Evolutionary conservation across 1,139 yeast species (phyloP), one percentile per base, ranked within the genome.

Genomic region (Zygosaccharomyces sapae): DNA sequence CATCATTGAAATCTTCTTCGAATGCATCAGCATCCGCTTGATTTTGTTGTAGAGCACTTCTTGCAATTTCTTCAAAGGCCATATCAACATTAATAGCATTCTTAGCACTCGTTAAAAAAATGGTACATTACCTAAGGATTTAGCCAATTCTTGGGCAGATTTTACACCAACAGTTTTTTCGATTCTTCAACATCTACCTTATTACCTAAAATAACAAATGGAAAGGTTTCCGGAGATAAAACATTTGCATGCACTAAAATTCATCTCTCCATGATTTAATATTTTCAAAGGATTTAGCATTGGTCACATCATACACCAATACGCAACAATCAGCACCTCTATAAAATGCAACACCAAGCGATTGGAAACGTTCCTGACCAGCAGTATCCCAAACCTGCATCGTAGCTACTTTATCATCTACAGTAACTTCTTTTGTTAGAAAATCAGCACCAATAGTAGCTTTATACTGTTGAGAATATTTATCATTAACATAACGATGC

Each of bases 291-390:
- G 96, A 86, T 69, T 89, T 89, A 54, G 87, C 84, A 69, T 90
- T 90, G 53, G 95, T 89, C 42, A 90, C 97, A 65, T 90, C 97
- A 67, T 85, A 90, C 58, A 94, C 95, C 53, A 92, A 76, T 7
- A 92, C 97, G 70, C 98, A 92, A 69, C 97, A 92, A 68, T 92
- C 98, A 0, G 98, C 97, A 33, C 98, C 98, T 59, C 98, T 76
- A 69, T 92, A 92, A 67, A 92, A 92, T 1, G 98, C 98, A 40
- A 92, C 97, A 13, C 98, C 98, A 54, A 92, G 75, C 51, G 95
- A 83, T 70, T 92, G 98, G 74, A 92, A 92, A 57, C 98, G 75
- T 69, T 92, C 98, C 72, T 92, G 98, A 25, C 98, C 98, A 2
- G 98, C 98, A 38, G 98, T 92, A 66, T 92, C 98, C 98, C 98